Base-by-base conservation (phyloP, 768 basidiomycete genomes). In the Podaxis rugospora region DNA sequence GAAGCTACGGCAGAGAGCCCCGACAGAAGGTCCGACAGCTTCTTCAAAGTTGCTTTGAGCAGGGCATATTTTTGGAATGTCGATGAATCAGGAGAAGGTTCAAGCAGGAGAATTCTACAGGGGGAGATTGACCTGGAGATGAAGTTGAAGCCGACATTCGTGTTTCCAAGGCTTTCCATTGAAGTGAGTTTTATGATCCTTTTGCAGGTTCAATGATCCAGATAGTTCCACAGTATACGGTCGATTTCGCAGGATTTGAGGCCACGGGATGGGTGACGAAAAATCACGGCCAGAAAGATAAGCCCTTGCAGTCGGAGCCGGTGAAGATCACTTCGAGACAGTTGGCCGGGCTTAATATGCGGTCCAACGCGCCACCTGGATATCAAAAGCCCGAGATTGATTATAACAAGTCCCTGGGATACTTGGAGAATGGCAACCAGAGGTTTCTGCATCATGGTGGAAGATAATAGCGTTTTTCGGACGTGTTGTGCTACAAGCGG, bases 51-150 rank as follows among this genome's bases (percentile, higher is more conserved):
- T 50, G 70, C 63, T 21, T 73, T 74, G 16, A 79, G 78, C 6
- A 71, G 73, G 49, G 84, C 78, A 1, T 76, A 76, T 37, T 83
- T 84, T 68, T 87, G 83, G 84, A 36, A 23, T 14, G 59, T 23
- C 4, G 21, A 60, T n/a, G 59, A 60, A 16, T 25, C 51, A 46
- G 59, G 42, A 11, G 18, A 18, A 3, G 59, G 51, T 1, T 11
- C 25, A 13, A 60, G 47, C 25, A 39, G 51, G 23, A 60, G 40
- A 14, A 14, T 21, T 21, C 5, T 60, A 14, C 59, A 53, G 13
- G 59, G 59, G 16, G 59, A 60, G 28, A 53, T 60, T 32, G 59
- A 60, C 10, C 35, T 60, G 32, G 59, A 60, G 51, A 44, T 23
- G 28, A 47, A 60, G 18, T 18, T 52, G 27, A 60, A 53, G 39